Conservation (phyloP, 108 stramenopile genomes). For the Cyclotella cryptica region DNA sequence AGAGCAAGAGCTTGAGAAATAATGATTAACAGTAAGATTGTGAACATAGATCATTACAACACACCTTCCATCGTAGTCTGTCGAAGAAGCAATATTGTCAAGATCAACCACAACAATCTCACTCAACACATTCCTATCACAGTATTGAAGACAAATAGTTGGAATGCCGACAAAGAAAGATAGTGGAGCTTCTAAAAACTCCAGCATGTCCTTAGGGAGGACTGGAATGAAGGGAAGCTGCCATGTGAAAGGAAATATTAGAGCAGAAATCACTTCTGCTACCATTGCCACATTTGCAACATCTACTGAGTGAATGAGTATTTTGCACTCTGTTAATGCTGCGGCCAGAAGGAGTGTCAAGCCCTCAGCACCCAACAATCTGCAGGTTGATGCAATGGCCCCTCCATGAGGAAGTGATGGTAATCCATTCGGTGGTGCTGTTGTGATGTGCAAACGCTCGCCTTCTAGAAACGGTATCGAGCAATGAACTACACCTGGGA, state of each 20-base stretch:
- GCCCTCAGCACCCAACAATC: conserved; percentile 82
- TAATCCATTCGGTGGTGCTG: conserved; percentile 71
- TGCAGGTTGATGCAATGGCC: conserved; percentile 74
- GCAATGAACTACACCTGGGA: conserved; percentile 85
- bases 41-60: not conserved
- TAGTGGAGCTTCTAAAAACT: conserved; percentile 86
- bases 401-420: conserved; percentile 84
- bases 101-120: conserved; percentile 89
- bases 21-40: not conserved
- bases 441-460: conserved; percentile 73
- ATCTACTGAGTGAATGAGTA: conserved; percentile 83
- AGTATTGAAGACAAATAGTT: conserved; percentile 60
- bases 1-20: conserved; percentile 9
- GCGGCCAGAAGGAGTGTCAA: conserved; percentile 81
- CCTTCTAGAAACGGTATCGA: conserved; percentile 87
- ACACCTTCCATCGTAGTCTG: conserved; percentile 64
- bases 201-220: conserved; percentile 81
- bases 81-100: conserved; percentile 69
- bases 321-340: conserved; percentile 84
- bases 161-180: conserved; percentile 85
- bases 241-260: conserved; percentile 89
- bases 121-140: conserved; percentile 70
- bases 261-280: conserved; percentile 83
- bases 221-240: conserved; percentile 88
- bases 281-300: conserved; percentile 87